These are phyloP conservation scores for Chaetothyriales sp. DNA, from an alignment of 2,329 filamentous ascomycete species.

Conservation along the genomic window DNA sequence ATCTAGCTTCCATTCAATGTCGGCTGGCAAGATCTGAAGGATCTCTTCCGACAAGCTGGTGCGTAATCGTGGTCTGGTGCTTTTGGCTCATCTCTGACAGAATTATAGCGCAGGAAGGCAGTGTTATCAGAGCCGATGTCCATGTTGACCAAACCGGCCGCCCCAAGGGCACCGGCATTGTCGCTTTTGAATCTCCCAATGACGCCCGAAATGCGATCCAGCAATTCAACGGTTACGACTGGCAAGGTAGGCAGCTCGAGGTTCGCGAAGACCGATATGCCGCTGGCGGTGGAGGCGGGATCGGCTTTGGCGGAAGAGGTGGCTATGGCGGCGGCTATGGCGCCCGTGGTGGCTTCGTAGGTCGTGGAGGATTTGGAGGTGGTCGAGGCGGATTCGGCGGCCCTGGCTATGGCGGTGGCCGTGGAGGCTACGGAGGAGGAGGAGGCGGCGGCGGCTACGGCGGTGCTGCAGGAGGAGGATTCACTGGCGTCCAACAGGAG, in stretches of 20 bases:
- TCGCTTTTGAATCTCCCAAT: conserved; percentile 87
- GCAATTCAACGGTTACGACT: conserved; percentile 97
- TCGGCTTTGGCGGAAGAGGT: conserved; percentile 29
- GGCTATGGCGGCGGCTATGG: conserved; percentile 35
- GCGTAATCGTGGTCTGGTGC: conserved; percentile 31
- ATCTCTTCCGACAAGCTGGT: conserved; percentile 97
- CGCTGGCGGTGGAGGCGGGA: conserved; percentile 28
- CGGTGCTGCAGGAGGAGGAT: conserved; percentile 21
- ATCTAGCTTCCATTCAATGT: conserved; percentile 85
- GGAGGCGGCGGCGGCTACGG: conserved; percentile 20
- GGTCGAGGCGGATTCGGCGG: conserved; percentile 8
- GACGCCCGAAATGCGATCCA: conserved; percentile 92
- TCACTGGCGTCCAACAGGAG: conserved; percentile 22
- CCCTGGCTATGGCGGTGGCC: conserved; percentile 4
- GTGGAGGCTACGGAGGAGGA: conserved; percentile 17
- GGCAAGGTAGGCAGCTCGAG: conserved; percentile 85
- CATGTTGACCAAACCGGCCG: conserved; percentile 81
- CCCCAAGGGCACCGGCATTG: conserved; percentile 91
- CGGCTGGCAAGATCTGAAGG: conserved; percentile 98
- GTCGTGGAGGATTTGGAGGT: conserved; percentile 29
- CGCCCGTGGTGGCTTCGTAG: conserved; percentile 36
- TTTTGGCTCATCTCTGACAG: conserved; percentile 8
- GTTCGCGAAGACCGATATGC: conserved; percentile 95
- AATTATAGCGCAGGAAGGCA: conserved; percentile 41
- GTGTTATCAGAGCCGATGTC: conserved; percentile 87